Evolutionary conservation across 2,329 filamentous ascomycete species (phyloP), one percentile per base, ranked within the genome.

Genomic region (Cladophialophora psammophila): DNA sequence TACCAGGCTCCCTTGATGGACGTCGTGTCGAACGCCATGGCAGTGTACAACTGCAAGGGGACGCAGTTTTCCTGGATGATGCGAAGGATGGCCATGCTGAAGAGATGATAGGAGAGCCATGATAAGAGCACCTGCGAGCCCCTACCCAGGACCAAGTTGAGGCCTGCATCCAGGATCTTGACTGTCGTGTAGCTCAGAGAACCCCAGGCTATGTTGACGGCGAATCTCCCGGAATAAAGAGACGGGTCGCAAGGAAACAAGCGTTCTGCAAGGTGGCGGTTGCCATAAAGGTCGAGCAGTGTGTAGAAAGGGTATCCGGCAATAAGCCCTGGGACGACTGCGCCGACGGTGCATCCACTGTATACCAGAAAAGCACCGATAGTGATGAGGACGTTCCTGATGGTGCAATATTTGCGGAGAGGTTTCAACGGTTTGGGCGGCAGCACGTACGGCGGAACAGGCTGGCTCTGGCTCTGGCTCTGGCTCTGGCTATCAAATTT

Each of bases 21-120:
- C 42, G 42, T 45, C n/a, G 42, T 45, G n/a, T 45, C 42, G 42
- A 45, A 45, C 5, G 42, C 42, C 42, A 45, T 45, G 42, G 42
- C 42, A 8, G 42, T 45, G 42, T 45, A 45, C 5, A 45, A 45
- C n/a, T 45, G n/a, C 42, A 45, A 45, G 1, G 42, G 42, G n/a
- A 45, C 42, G 7, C 42, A 20, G 7, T 45, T 20, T 9, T 45
- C n/a, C 42, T 45, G 42, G 42, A 45, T 18, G n/a, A 45, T 45
- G n/a, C 42, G 42, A 20, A 45, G 42, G 5, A 45, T 45, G 10
- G 42, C 42, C 42, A 45, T 45, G 42, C 42, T 45, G 42, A 45
- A 45, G 6, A 45, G 42, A 20, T 45, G 42, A 10, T 45, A 45
- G 2, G 42, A 45, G n/a, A 45, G 42, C 42, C 42, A 45, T 0